These are phyloP conservation scores for Hylodesmum podocarpum DNA, from an alignment of 306 rosid genomes.

Conservation along the genomic window DNA sequence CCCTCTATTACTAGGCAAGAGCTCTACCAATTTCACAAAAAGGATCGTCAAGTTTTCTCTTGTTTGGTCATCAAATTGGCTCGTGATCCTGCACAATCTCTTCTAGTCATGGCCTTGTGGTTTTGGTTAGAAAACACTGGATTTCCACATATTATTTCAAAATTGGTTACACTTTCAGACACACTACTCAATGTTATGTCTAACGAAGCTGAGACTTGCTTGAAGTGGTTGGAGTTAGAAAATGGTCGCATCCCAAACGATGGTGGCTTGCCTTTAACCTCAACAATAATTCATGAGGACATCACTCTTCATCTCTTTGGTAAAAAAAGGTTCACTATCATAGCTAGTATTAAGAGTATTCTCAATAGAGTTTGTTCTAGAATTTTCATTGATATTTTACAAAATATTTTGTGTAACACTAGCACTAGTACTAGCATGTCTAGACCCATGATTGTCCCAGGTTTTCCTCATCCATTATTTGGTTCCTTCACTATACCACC, in stretches of 20 bases:
- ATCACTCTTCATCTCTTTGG: constrained; percentile 43
- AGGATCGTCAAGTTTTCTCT: constrained; percentile 43
- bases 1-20: neutral
- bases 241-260: neutral
- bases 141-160: constrained; percentile 27
- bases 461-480: constrained; percentile 59
- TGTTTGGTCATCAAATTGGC: constrained; percentile 26
- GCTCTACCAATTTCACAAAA: constrained; percentile 36
- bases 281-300: constrained; percentile 17
- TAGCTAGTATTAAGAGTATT: constrained; percentile 43
- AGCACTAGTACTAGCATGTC: neutral
- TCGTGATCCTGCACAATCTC: constrained; percentile 32
- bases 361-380: constrained; percentile 45
- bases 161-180: constrained; percentile 9
- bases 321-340: constrained; percentile 33
- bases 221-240: constrained; percentile 39
- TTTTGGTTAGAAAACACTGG: constrained; percentile 48
- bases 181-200: constrained; percentile 23
- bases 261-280: constrained; percentile 34
- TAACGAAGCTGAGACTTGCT: constrained; percentile 46
- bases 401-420: neutral
- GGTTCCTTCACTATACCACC: constrained; percentile 41
- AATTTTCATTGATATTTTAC: constrained; percentile 55
- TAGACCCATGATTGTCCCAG: constrained; percentile 32
- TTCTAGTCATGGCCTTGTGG: constrained; percentile 63